Conservation (phyloP, 306 rosid species). For the Medicago arabica region DNA sequence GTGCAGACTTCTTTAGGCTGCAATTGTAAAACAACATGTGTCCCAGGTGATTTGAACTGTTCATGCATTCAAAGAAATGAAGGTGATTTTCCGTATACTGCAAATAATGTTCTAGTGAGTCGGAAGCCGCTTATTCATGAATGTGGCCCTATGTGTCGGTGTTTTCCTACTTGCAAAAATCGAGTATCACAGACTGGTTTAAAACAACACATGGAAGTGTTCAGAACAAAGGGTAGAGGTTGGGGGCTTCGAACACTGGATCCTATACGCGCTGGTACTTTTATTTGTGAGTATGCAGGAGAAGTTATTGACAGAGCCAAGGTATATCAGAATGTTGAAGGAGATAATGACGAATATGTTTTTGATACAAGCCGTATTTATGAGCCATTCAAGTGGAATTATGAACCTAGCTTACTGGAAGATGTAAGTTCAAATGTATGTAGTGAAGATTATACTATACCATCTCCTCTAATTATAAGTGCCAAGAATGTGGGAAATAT, state of each 20-base stretch:
- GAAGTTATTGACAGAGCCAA: slow-evolving; percentile 56
- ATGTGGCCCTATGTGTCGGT: slow-evolving; percentile 66
- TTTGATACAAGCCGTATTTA: slow-evolving; percentile 61
- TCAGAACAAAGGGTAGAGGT: slow-evolving; percentile 64
- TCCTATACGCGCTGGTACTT: slow-evolving; percentile 70
- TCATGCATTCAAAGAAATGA: slow-evolving; percentile 64
- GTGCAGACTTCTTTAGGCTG: slow-evolving; percentile 52
- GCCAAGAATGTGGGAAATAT: slow-evolving; percentile 67
- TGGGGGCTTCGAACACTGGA: slow-evolving; percentile 78
- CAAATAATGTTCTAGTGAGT: slow-evolving; percentile 57
- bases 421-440: slow-evolving; percentile 48
- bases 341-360: slow-evolving; percentile 56
- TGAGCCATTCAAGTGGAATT: slow-evolving; percentile 61
- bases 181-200: slow-evolving; percentile 64
- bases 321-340: slow-evolving; percentile 39
- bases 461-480: slow-evolving; percentile 61
- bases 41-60: slow-evolving; percentile 64
- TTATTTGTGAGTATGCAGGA: slow-evolving; percentile 74
- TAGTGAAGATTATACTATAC: slow-evolving; percentile 52
- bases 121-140: slow-evolving; percentile 64
- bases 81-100: slow-evolving; percentile 65
- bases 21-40: slow-evolving; percentile 55
- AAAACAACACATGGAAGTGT: slow-evolving; percentile 62
- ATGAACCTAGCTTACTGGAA: slow-evolving; percentile 57
- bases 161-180: slow-evolving; percentile 67